Evolutionary conservation across 2,329 filamentous ascomycete genomes (phyloP).

Genomic region (Penicillium sp.): DNA sequence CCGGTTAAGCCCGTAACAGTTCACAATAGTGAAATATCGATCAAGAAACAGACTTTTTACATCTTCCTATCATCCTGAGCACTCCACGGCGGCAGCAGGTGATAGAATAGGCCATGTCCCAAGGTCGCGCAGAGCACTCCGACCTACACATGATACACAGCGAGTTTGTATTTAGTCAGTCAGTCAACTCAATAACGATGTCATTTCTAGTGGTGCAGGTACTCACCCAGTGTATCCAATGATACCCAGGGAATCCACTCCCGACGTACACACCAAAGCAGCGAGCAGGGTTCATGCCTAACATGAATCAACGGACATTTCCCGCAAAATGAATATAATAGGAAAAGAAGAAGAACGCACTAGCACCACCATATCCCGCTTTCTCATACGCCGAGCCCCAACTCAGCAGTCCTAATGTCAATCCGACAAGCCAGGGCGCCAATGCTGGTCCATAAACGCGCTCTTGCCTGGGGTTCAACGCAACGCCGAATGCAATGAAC

Average conservation of each 20-base stretch:
- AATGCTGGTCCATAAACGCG: conserved; percentile 48
- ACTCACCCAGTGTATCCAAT: conserved; percentile 36
- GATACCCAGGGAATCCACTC: conserved; percentile 31
- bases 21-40: too few relatives aligned
- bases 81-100: conserved; percentile 5
- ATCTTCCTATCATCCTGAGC: background rate
- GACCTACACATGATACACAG: background rate
- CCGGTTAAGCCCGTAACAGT: too few relatives aligned
- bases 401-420: conserved; percentile 34
- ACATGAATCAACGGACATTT: conserved; percentile 18
- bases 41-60: too few relatives aligned
- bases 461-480: conserved; percentile 51
- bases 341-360: conserved; percentile 16
- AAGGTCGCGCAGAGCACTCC: conserved; percentile 5
- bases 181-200: background rate
- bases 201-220: background rate
- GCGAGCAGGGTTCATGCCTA: conserved; percentile 40
- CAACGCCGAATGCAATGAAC: conserved; percentile 51
- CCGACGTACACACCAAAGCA: conserved; percentile 45
- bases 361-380: conserved; percentile 41
- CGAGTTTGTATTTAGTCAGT: background rate
- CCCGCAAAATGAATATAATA: background rate
- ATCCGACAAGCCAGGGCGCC: conserved; percentile 47
- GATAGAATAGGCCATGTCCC: conserved; percentile 1
- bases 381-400: conserved; percentile 38